These are phyloP conservation scores for Evernia prunastri DNA, from an alignment of 495 filamentous ascomycete species.

Conservation along the genomic window DNA sequence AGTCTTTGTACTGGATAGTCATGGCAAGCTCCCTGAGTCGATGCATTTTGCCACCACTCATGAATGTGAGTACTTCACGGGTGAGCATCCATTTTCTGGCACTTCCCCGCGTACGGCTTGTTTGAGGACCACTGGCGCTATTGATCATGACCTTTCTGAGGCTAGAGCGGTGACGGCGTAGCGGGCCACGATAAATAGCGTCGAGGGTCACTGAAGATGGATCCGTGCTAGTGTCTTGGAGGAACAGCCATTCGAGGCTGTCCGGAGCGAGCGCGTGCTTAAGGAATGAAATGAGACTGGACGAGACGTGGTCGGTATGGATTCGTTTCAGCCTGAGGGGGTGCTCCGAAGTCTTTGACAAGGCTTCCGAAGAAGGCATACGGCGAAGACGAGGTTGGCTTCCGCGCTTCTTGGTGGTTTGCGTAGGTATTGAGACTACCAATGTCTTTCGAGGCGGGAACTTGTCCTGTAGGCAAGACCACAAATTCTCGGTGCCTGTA, in stretches of 20 bases:
- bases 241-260: conserved; percentile 72
- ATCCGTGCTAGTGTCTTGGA: conserved; percentile 64
- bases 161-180: conserved; percentile 66
- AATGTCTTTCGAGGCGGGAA: conserved; percentile 52
- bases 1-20: conserved; percentile 74
- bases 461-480: conserved; percentile 67
- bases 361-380: conserved; percentile 15
- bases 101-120: conserved; percentile 35
- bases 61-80: conserved; percentile 65
- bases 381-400: conserved; percentile 14
- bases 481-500: conserved; percentile 69
- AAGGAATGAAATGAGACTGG: conserved; percentile 71
- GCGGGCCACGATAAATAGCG: conserved; percentile 64
- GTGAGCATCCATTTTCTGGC: conserved; percentile 75
- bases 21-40: conserved; percentile 70
- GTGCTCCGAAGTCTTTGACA: conserved; percentile 47
- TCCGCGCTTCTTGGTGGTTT: conserved; percentile 5
- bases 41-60: conserved; percentile 78
- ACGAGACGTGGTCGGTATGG: conserved; percentile 75
- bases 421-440: conserved; percentile 17
- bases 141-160: conserved; percentile 75
- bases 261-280: conserved; percentile 82
- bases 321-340: conserved; percentile 69
- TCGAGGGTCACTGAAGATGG: conserved; percentile 59
- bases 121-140: conserved; percentile 47